These are phyloP conservation scores for Sporisorium exsertum DNA, from an alignment of 1,284 basidiomycete species.

Conservation along the genomic window DNA sequence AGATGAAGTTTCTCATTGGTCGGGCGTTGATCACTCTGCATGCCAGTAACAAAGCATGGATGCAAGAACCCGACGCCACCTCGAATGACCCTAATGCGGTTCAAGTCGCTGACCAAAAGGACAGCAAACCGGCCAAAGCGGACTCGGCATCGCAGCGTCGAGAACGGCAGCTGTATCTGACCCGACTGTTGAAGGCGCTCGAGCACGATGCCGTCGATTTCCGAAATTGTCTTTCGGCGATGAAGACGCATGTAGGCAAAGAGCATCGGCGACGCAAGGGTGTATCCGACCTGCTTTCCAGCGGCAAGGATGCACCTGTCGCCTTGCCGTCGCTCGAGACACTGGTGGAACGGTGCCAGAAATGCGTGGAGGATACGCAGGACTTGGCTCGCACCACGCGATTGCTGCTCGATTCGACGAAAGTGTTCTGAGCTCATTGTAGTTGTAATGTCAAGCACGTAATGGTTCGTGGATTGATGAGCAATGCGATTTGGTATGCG, in stretches of 20 bases:
- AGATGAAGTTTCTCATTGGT: slow-evolving; percentile 36
- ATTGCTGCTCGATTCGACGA: slow-evolving; percentile 6
- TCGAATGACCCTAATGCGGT: neutral
- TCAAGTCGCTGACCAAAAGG: neutral
- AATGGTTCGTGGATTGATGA: neutral
- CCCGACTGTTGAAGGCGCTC: slow-evolving; percentile 29
- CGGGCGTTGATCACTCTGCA: slow-evolving; percentile 14
- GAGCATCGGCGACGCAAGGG: slow-evolving; percentile 3
- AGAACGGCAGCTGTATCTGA: slow-evolving; percentile 9
- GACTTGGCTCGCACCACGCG: slow-evolving; percentile 11
- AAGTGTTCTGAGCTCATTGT: neutral
- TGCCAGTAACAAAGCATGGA: neutral
- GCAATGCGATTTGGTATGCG: neutral
- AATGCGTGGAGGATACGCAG: slow-evolving; percentile 10
- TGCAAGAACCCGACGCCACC: neutral
- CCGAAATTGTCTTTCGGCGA: slow-evolving; percentile 19
- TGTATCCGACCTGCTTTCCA: neutral
- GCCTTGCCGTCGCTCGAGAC: slow-evolving; percentile 16
- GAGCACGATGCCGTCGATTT: slow-evolving; percentile 28
- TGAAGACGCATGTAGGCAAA: slow-evolving; percentile 26
- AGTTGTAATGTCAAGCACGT: neutral
- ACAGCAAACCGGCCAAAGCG: neutral
- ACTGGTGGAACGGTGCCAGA: slow-evolving; percentile 17
- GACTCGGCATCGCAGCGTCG: neutral
- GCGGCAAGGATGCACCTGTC: slow-evolving; percentile 1